These are phyloP conservation scores for Globisporangium iwayamae DNA, from an alignment of 352 stramenopile genomes.

Conservation along the genomic window DNA sequence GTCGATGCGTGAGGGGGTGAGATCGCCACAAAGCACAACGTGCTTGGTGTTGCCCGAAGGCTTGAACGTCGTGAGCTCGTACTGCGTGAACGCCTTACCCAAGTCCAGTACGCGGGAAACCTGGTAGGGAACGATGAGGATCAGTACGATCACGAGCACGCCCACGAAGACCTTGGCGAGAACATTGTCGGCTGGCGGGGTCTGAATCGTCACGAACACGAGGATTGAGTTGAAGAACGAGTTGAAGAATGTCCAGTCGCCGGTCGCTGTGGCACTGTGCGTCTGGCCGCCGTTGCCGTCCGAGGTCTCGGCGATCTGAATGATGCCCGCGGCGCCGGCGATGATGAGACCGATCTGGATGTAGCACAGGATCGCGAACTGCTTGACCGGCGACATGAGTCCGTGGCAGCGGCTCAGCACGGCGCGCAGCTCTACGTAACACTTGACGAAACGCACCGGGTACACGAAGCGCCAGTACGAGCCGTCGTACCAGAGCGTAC, in stretches of 20 bases:
- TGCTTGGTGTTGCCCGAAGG: slow-evolving; percentile 54
- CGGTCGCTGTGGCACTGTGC: slow-evolving; percentile 44
- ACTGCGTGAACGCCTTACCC: slow-evolving; percentile 66
- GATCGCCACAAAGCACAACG: slow-evolving; percentile 80
- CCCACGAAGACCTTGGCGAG: slow-evolving; percentile 81
- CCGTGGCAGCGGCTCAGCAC: slow-evolving; percentile 79
- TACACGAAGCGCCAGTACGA: slow-evolving; percentile 84
- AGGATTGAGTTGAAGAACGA: slow-evolving; percentile 87
- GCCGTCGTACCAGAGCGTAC: slow-evolving; percentile 74
- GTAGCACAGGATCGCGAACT: slow-evolving; percentile 82
- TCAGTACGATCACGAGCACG: slow-evolving; percentile 78
- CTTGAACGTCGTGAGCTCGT: slow-evolving; percentile 74
- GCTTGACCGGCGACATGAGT: slow-evolving; percentile 71
- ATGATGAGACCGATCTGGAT: slow-evolving; percentile 80
- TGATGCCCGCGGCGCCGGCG: slow-evolving; percentile 69
- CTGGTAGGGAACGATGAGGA: slow-evolving; percentile 84
- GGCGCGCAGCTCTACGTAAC: slow-evolving; percentile 68
- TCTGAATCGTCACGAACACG: slow-evolving; percentile 86
- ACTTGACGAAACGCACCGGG: slow-evolving; percentile 79
- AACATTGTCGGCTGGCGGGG: slow-evolving; percentile 75
- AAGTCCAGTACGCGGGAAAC: slow-evolving; percentile 82
- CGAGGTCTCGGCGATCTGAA: slow-evolving; percentile 84
- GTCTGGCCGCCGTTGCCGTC: slow-evolving; percentile 29
- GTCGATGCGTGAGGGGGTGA: slow-evolving; percentile 76
- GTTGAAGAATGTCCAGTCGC: slow-evolving; percentile 88